Evolutionary conservation across 768 basidiomycete genomes (phyloP).

Genomic region (Phaffia tasmanica): DNA sequence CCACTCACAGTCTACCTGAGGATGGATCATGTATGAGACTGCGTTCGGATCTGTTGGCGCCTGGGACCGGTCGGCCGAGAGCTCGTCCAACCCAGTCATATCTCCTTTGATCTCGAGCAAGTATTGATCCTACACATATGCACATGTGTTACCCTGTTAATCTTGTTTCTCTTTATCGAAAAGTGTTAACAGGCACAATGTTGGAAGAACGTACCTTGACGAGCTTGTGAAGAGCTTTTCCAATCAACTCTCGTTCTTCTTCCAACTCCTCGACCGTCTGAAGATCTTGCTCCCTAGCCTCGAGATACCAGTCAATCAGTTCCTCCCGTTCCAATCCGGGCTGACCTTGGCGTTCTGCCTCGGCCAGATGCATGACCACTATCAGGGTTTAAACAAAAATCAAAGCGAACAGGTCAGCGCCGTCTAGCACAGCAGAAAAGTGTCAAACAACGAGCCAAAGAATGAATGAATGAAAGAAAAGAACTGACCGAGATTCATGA

Average conservation of each 20-base stretch:
- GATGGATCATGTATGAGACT: slow-evolving; percentile 27
- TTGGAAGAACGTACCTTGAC: slow-evolving; percentile 65
- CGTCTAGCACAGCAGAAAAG: background rate
- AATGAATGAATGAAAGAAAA: background rate
- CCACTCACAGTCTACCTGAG: slow-evolving; percentile 26
- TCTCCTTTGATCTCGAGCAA: slow-evolving; percentile 73
- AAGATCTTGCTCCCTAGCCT: slow-evolving; percentile 71
- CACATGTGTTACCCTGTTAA: background rate
- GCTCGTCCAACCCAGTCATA: slow-evolving; percentile 53
- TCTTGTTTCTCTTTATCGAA: background rate
- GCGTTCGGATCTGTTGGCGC: slow-evolving; percentile 17
- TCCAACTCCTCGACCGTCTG: slow-evolving; percentile 77
- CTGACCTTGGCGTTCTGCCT: slow-evolving; percentile 62
- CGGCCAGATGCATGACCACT: slow-evolving; percentile 68
- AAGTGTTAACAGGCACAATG: background rate
- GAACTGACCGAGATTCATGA: slow-evolving; percentile 56
- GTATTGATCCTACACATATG: slow-evolving; percentile 56
- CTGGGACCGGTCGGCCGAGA: slow-evolving; percentile 33
- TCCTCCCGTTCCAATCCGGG: slow-evolving; percentile 77
- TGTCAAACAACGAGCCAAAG: background rate
- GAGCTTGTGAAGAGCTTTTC: slow-evolving; percentile 76
- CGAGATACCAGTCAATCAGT: slow-evolving; percentile 92
- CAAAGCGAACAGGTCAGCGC: background rate
- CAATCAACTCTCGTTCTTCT: slow-evolving; percentile 77
- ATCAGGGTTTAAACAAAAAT: background rate